Evolutionary conservation across 225 moss, liverwort and hornwort genomes (phyloP), one percentile per base, ranked within the genome.

Genomic region (Antitrichia curtipendula): DNA sequence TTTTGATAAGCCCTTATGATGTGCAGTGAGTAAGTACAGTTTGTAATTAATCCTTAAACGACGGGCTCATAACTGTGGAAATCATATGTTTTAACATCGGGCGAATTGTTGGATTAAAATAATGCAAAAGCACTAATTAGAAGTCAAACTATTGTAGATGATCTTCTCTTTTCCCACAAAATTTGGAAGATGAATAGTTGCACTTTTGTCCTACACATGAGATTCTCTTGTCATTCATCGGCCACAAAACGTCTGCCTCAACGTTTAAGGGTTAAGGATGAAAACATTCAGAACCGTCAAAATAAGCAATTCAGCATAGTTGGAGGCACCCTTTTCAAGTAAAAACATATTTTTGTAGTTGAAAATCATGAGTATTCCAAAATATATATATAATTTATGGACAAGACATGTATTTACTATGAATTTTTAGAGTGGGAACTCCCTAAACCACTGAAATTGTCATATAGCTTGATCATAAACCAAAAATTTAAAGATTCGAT

Each of bases 361-460:
- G 29, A 18, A 47, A 72, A 29, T 45, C 29, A 28, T 18, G 45
- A 72, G 29, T 28, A 29, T 43, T 34, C 7, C 10, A 58, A 17
- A 7, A 25, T 25, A 6, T 45, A 13, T 3, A 10, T 3, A 72
- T 0, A 8, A 8, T 28, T 72, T 17, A 28, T 45, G 10, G 3
- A 29, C 29, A 72, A 45, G 6, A 10, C 29, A 29, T 29, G 29
- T 29, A 29, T 2, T 29, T 47, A 17, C 2, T 6, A 2, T 29
- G 9, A 45, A 29, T 47, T 72, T 47, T 11, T 17, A 29, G 10
- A 47, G 11, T 29, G 2, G 10, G 4, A 72, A 72, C 7, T 17
- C 0, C 2, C 4, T 72, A 17, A 10, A 7, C 47, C 11, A 72
- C 1, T 29, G 4, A 45, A 72, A 72, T 0, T 0, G 0, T 72